These are phyloP conservation scores for Leucocoprinus birnbaumii DNA, from an alignment of 768 basidiomycete genomes.

Conservation along the genomic window DNA sequence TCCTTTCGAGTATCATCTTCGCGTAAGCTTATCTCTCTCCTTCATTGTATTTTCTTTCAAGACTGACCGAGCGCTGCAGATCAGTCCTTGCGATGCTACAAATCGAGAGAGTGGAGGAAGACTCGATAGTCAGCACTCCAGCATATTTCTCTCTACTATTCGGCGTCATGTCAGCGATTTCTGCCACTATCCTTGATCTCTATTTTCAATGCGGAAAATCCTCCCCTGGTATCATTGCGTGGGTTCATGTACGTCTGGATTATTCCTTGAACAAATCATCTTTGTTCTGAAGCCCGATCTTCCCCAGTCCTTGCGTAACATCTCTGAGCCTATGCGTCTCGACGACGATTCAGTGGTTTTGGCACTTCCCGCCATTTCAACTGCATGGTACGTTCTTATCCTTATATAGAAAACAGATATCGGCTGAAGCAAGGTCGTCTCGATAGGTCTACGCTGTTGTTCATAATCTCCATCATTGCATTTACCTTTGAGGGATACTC, in stretches of 20 bases:
- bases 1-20: too few relatives aligned
- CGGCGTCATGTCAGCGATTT: constrained; percentile 6
- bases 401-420: not conserved
- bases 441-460: constrained; percentile 4
- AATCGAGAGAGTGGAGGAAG: constrained; percentile 5
- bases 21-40: too few relatives aligned
- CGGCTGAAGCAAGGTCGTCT: too few relatives aligned
- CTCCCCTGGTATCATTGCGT: constrained; percentile 3
- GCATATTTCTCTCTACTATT: constrained; percentile 1
- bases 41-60: not conserved
- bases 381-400: not conserved
- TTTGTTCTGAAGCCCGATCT: not conserved
- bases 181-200: constrained; percentile 5
- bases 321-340: not conserved
- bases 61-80: constrained; percentile 1
- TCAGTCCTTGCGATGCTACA: constrained; percentile 8
- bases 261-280: not conserved
- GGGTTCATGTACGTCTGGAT: not conserved
- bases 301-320: not conserved
- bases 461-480: not conserved
- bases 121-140: not conserved
- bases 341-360: not conserved
- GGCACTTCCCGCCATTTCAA: constrained; percentile 7
- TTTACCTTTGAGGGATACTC: not conserved
- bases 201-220: constrained; percentile 9